Percentiles rank a stretch among this genome's conserved stretches.
Conservation (phyloP, 1,139 yeast species). For the Kluyveromyces sp. region DNA sequence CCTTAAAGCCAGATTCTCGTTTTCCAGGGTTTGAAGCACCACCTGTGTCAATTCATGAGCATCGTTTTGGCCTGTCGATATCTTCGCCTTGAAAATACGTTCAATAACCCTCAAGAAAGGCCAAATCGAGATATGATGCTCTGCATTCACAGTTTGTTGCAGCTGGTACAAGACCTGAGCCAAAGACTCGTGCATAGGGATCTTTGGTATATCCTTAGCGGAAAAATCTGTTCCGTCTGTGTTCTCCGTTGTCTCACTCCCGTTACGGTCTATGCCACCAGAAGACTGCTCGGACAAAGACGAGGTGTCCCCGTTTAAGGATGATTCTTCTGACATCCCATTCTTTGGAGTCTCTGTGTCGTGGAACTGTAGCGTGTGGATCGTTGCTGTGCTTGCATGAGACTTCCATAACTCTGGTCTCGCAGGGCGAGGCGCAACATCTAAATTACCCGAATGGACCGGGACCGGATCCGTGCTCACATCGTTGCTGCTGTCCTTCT, state of each 20-base stretch:
- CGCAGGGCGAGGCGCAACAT: not conserved
- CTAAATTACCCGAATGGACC: not conserved
- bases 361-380: conserved; percentile 10
- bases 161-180: conserved; percentile 49
- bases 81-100: conserved; percentile 64
- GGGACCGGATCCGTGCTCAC: not conserved
- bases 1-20: conserved; percentile 47
- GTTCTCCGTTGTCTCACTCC: conserved; percentile 7
- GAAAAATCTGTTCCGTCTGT: conserved; percentile 6
- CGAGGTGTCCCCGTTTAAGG: conserved; percentile 6
- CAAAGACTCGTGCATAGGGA: conserved; percentile 53
- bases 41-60: conserved; percentile 88
- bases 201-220: conserved; percentile 22
- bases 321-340: conserved; percentile 2
- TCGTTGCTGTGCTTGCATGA: conserved; percentile 9
- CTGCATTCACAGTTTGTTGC: conserved; percentile 51
- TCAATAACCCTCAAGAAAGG: conserved; percentile 69
- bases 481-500: conserved; percentile 1
- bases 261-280: conserved; percentile 7
- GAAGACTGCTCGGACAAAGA: conserved; percentile 12
- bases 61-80: conserved; percentile 83
- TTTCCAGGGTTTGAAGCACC: conserved; percentile 68
- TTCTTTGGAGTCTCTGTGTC: conserved; percentile 5
- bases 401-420: conserved; percentile 10
- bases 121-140: conserved; percentile 67